phyloP scores from a whole-genome alignment of 495 filamentous ascomycete genomes.

The Aspergillus heteromorphus region DNA sequence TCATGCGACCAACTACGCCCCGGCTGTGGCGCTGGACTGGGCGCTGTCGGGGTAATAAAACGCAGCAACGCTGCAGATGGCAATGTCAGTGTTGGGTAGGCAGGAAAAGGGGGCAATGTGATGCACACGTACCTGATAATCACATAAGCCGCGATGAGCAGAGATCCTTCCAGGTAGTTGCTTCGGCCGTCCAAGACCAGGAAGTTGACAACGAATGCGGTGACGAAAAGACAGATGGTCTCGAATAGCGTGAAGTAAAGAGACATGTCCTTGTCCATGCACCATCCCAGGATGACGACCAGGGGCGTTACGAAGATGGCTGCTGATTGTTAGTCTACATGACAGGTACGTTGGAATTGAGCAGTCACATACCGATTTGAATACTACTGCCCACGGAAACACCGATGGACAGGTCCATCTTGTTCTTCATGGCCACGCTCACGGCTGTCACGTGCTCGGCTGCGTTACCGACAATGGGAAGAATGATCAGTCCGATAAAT shows the following conservation, averaged over 20 bases:
- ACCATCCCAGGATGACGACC: conserved; percentile 86
- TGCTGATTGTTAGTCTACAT: conserved; percentile 31
- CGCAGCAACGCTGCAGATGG: conserved; percentile 28
- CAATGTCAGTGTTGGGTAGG: conserved; percentile 2
- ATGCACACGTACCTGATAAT: conserved; percentile 33
- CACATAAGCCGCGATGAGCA: conserved; percentile 78
- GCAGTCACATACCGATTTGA: conserved; percentile 46
- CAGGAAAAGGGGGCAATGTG: neutral
- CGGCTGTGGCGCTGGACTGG: conserved; percentile 24
- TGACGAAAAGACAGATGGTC: conserved; percentile 79
- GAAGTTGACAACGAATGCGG: conserved; percentile 85
- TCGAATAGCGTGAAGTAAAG: conserved; percentile 92
- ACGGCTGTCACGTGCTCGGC: conserved; percentile 91
- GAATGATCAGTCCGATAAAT: conserved; percentile 83
- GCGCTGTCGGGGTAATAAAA: conserved; percentile 32
- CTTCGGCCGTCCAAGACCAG: conserved; percentile 79
- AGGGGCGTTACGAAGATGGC: conserved; percentile 87
- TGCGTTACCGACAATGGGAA: conserved; percentile 88
- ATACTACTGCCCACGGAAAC: conserved; percentile 85
- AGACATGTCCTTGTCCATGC: conserved; percentile 73
- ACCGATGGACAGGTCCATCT: conserved; percentile 92
- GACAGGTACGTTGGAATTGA: no score
- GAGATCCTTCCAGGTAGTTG: conserved; percentile 82
- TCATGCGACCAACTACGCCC: neutral
- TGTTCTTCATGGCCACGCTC: conserved; percentile 85